Conservation (phyloP, 768 basidiomycete genomes). For the Dictyophora rubrovolvata region DNA sequence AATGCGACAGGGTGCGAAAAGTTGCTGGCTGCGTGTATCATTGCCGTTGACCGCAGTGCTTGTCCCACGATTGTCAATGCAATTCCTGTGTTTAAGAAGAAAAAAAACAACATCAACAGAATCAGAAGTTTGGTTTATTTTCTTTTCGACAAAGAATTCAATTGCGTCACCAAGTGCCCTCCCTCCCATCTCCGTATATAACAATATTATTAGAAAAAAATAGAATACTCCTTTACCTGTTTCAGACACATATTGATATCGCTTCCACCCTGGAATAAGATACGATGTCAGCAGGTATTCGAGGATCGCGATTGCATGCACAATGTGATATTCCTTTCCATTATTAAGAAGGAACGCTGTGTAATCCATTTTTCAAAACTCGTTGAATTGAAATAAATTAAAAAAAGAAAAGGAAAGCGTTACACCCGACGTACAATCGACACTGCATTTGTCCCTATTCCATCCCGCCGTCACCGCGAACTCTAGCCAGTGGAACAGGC, state of each 20-base stretch:
- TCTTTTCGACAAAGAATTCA: neutral
- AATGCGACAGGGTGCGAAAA: slow-evolving; percentile 87
- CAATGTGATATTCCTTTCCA: slow-evolving; percentile 73
- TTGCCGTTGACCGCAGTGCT: slow-evolving; percentile 74
- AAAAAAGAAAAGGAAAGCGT: neutral
- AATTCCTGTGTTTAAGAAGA: slow-evolving; percentile 40
- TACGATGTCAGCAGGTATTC: slow-evolving; percentile 73
- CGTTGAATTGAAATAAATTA: slow-evolving; percentile 2
- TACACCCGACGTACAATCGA: slow-evolving; percentile 64
- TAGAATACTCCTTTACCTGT: slow-evolving; percentile 36
- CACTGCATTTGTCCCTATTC: slow-evolving; percentile 85
- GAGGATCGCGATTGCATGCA: slow-evolving; percentile 62
- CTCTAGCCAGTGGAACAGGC: slow-evolving; percentile 87
- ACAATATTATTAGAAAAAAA: slow-evolving; percentile 10
- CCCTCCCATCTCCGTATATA: neutral
- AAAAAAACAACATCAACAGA: slow-evolving; percentile 3
- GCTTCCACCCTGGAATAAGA: slow-evolving; percentile 56
- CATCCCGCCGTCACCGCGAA: slow-evolving; percentile 94
- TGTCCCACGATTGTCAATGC: slow-evolving; percentile 61
- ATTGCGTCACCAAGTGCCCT: neutral
- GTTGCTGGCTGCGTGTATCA: slow-evolving; percentile 90
- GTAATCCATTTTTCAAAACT: neutral
- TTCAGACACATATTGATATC: slow-evolving; percentile 43
- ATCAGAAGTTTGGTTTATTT: neutral
- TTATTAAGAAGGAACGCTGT: slow-evolving; percentile 92